A percentile compares a stretch with the other conserved stretches of the same genome.
Evolutionary conservation across 306 rosid species (phyloP).

Genomic region (Prunus armeniaca): DNA sequence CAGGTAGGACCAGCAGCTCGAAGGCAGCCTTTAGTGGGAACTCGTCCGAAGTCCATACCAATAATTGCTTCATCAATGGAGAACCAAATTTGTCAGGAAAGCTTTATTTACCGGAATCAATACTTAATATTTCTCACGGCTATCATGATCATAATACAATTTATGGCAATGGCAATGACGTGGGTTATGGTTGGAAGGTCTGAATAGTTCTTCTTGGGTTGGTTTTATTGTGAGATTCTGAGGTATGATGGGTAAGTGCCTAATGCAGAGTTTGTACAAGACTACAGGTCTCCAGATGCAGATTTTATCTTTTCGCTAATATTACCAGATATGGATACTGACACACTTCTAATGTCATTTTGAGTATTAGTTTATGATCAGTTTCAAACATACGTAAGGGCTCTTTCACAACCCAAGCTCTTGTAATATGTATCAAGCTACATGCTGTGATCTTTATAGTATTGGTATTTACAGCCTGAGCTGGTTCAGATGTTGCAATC

Average conservation of each 20-base stretch:
- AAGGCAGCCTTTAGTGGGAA: neutral
- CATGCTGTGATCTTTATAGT: neutral
- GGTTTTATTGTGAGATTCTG: neutral
- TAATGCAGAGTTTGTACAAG: neutral
- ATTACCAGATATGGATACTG: neutral
- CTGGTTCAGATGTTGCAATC: neutral
- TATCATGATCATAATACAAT: neutral
- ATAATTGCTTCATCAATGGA: neutral
- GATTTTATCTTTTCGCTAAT: neutral
- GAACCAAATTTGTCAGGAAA: conserved; percentile 8
- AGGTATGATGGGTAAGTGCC: neutral
- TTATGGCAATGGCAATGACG: neutral
- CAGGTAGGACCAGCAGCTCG: conserved; percentile 1
- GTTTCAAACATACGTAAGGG: neutral
- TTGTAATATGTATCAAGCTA: neutral
- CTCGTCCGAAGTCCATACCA: neutral
- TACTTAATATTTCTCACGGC: neutral
- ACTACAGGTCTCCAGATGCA: neutral
- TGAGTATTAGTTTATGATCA: neutral
- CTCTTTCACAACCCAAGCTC: neutral
- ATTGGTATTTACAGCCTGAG: neutral
- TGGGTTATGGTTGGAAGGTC: conserved; percentile 11
- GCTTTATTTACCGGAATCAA: neutral
- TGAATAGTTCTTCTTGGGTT: neutral
- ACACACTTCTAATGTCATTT: neutral